phyloP scores from a whole-genome alignment of 2,329 filamentous ascomycete genomes.

The Colletotrichum kahawae region DNA sequence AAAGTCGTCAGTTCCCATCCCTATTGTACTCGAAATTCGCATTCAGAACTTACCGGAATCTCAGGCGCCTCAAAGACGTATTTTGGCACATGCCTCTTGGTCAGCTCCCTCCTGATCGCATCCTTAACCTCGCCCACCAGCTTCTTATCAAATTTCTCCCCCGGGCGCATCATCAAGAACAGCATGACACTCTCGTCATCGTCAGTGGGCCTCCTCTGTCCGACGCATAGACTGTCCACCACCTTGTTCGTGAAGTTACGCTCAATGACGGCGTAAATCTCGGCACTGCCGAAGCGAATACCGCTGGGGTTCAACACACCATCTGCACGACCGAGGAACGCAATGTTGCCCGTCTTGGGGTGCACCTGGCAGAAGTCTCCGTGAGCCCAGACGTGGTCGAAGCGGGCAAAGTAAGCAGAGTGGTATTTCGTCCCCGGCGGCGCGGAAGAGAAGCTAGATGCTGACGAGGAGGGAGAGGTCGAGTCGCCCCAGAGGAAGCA shows the following conservation, averaged over 20 bases:
- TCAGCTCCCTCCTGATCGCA: constrained; percentile 69
- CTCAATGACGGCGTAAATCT: constrained; percentile 80
- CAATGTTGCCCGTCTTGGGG: constrained; percentile 67
- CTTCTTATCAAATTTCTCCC: constrained; percentile 54
- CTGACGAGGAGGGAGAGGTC: constrained; percentile 3
- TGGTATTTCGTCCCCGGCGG: constrained; percentile 62
- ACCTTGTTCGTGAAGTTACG: constrained; percentile 66
- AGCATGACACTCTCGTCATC: constrained; percentile 59
- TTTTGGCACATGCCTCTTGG: constrained; percentile 76
- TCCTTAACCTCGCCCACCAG: constrained; percentile 66
- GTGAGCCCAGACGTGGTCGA: constrained; percentile 77
- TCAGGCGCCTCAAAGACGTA: constrained; percentile 82
- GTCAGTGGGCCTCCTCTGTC: constrained; percentile 69
- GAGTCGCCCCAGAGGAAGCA: constrained; percentile 67
- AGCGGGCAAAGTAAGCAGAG: constrained; percentile 66
- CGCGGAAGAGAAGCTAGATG: constrained; percentile 33
- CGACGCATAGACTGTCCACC: constrained; percentile 79
- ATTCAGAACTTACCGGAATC: constrained; percentile 68
- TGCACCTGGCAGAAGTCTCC: constrained; percentile 80
- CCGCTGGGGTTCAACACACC: constrained; percentile 82
- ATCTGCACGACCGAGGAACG: constrained; percentile 75
- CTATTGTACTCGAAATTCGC: neutral
- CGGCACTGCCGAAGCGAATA: constrained; percentile 79
- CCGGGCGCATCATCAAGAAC: constrained; percentile 62
- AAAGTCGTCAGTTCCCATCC: constrained; percentile 18